phyloP scores from a whole-genome alignment of 1,284 basidiomycete species.

The Porogramme epimiltina region DNA sequence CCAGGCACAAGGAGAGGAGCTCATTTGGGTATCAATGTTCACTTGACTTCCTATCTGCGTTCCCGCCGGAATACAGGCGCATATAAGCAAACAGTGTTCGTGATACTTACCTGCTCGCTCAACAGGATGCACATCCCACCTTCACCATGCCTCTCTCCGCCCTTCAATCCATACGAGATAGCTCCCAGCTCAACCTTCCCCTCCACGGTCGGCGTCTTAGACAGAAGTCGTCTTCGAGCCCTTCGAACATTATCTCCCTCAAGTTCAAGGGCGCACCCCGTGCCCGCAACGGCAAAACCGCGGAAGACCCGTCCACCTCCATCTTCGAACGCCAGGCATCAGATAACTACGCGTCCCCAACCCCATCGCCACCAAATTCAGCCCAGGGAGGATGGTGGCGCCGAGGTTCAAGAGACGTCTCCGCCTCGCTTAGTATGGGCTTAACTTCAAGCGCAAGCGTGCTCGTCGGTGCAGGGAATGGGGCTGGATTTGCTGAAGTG shows the following conservation, averaged over 20 bases:
- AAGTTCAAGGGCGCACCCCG: constrained; percentile 5
- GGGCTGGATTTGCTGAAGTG: constrained; percentile 13
- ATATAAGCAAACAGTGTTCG: background rate
- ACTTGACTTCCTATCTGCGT: no score
- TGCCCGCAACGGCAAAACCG: constrained; percentile 8
- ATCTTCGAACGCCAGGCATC: background rate
- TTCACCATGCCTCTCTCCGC: constrained; percentile 13
- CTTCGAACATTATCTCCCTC: constrained; percentile 13
- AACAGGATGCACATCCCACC: constrained; percentile 13
- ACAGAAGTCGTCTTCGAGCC: constrained; percentile 1
- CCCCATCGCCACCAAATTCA: background rate
- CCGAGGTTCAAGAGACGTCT: constrained; percentile 26
- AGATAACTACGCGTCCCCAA: background rate
- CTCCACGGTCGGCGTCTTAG: constrained; percentile 8
- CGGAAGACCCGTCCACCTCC: constrained; percentile 3
- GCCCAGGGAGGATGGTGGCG: constrained; percentile 25
- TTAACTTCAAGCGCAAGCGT: constrained; percentile 22
- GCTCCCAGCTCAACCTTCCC: constrained; percentile 11
- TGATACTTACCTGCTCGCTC: background rate
- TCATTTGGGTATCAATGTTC: no score
- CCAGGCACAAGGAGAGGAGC: no score
- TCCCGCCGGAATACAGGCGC: no score
- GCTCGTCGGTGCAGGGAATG: constrained; percentile 6
- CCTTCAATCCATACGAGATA: constrained; percentile 16
- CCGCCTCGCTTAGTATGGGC: constrained; percentile 9